phyloP scores from a whole-genome alignment of 2,329 filamentous ascomycete genomes.

The Aspergillus quadrilineatus region DNA sequence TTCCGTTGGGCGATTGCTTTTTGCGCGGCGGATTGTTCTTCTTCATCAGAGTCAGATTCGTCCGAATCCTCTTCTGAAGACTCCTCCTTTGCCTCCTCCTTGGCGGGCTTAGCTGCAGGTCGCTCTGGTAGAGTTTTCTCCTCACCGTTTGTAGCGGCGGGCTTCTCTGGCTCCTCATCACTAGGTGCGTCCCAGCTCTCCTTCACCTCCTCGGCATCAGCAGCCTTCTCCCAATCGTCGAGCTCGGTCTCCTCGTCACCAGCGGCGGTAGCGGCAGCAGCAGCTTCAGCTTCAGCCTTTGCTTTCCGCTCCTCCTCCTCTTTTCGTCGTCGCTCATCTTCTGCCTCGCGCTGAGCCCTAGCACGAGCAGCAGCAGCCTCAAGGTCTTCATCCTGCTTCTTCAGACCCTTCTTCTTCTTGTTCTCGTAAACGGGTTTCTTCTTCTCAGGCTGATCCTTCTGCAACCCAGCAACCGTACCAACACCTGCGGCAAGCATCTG shows the following conservation, averaged over 20 bases:
- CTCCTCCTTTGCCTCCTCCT: slow-evolving; percentile 32
- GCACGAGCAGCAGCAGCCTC: slow-evolving; percentile 50
- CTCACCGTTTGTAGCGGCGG: slow-evolving; percentile 18
- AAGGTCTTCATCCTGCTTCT: slow-evolving; percentile 59
- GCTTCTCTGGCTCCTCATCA: slow-evolving; percentile 59
- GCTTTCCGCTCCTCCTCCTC: slow-evolving; percentile 75
- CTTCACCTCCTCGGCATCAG: slow-evolving; percentile 75
- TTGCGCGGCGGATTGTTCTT: slow-evolving; percentile 71
- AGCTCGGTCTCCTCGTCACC: slow-evolving; percentile 59
- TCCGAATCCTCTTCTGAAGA: slow-evolving; percentile 56
- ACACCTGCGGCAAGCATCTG: slow-evolving; percentile 51
- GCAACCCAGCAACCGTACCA: slow-evolving; percentile 45
- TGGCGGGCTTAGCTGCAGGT: slow-evolving; percentile 24
- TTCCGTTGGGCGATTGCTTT: slow-evolving; percentile 75
- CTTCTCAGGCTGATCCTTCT: slow-evolving; percentile 58
- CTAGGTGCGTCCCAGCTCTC: slow-evolving; percentile 83
- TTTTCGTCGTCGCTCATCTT: slow-evolving; percentile 58
- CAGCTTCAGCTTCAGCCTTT: slow-evolving; percentile 73
- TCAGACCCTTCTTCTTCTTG: slow-evolving; percentile 72
- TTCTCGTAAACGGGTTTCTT: slow-evolving; percentile 74
- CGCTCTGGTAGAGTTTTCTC: slow-evolving; percentile 14
- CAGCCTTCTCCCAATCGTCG: slow-evolving; percentile 85
- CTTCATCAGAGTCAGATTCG: slow-evolving; percentile 66
- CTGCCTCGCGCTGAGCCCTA: slow-evolving; percentile 47
- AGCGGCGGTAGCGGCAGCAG: slow-evolving; percentile 55